Evolutionary conservation across 2,329 filamentous ascomycete genomes (phyloP), one percentile per base, ranked within the genome.

Genomic region (Aspergillus alliaceus): DNA sequence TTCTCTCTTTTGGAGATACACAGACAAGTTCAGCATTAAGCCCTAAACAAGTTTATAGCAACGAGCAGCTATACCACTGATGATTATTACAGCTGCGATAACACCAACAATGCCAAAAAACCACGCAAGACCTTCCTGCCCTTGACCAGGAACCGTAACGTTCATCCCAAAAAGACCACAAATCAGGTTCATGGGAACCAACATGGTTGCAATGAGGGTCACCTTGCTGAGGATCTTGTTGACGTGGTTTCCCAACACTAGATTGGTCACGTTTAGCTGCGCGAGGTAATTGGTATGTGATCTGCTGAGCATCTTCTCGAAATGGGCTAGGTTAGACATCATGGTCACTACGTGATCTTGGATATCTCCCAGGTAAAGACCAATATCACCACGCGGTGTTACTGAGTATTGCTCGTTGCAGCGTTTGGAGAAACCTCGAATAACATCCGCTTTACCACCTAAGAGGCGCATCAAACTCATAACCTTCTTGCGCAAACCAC

Each of bases 261-360:
- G 90, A 75, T 90, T 93, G 74, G 96, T 91, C 66, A 98, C 93
- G 37, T 90, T 93, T 60, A 98, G 86, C 71, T 97, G 95, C 1
- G 95, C 93, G 35, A 99, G 84, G 71, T 99, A 98, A 75, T 98
- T 99, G 80, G 90, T 91, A 79, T 99, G 95, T 2, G 90, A 90
- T 22, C 95, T 89, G 27, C 90, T 93, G 50, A 99, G 84, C 84
- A 99, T 97, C 82, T 98, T 98, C 75, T 99, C 95, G 66, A 96
- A 97, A 73, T 99, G 95, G 1, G 87, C 87, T 66, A 99, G 77
- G 75, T 96, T 99, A 65, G 90, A 95, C 84, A 96, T 96, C 93
- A 98, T 98, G 46, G 95, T 99, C 58, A 99, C 91, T 53, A 99
- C 93, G 83, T 99, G 95, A 77, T 99, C 95, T 76, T 99, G 95